These are phyloP conservation scores for Cyclotella atomus DNA, from an alignment of 108 stramenopile species.

Conservation along the genomic window DNA sequence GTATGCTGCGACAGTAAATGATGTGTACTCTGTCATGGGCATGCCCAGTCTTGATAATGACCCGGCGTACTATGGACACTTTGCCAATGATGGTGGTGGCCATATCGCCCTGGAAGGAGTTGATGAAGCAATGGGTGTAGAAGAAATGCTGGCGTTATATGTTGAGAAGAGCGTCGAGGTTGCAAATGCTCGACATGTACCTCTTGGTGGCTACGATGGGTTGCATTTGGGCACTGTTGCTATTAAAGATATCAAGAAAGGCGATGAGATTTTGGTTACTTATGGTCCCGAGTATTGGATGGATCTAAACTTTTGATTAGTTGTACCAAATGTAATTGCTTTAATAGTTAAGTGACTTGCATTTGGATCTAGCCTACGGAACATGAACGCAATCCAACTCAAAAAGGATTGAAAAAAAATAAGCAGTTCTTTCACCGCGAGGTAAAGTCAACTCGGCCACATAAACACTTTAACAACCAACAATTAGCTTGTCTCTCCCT, in stretches of 20 bases:
- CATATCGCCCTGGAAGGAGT: constrained; percentile 20
- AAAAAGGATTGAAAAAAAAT: too few species aligned
- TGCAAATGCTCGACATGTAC: constrained; percentile 36
- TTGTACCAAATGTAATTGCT: too few species aligned
- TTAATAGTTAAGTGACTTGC: too few species aligned
- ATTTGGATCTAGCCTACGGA: too few species aligned
- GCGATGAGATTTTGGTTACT: constrained; percentile 50
- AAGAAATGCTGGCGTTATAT: constrained; percentile 28
- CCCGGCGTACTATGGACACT: constrained; percentile 43
- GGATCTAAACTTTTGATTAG: neutral
- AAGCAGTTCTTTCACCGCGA: too few species aligned
- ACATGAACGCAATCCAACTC: too few species aligned
- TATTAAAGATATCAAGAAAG: constrained; percentile 32
- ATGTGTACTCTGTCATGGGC: constrained; percentile 43
- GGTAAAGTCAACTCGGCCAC: too few species aligned
- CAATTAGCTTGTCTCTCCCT: neutral
- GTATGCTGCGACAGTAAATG: constrained; percentile 27
- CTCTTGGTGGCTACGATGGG: constrained; percentile 29
- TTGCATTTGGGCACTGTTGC: constrained; percentile 46
- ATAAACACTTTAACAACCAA: too few species aligned
- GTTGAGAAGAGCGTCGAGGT: constrained; percentile 33
- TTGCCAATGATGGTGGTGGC: constrained; percentile 54
- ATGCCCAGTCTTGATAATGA: constrained; percentile 32
- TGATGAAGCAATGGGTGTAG: constrained; percentile 8
- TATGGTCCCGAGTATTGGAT: constrained; percentile 54